phyloP scores from a whole-genome alignment of 2,329 filamentous ascomycete species.

The Cordyceps tenuipes region DNA sequence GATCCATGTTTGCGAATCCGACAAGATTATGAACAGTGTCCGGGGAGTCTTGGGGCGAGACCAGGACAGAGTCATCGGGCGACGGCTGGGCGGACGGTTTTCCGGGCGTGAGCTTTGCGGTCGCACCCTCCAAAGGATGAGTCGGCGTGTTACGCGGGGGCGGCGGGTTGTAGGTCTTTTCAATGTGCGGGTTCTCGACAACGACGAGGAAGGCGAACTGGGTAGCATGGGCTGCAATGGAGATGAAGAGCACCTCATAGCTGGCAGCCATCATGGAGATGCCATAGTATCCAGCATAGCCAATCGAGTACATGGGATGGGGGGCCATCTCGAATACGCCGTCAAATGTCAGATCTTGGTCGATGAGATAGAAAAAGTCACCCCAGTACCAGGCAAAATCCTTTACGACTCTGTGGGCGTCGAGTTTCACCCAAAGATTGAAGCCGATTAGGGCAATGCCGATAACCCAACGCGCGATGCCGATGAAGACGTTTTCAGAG shows the following conservation, averaged over 20 bases:
- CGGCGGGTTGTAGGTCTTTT: constrained; percentile 92
- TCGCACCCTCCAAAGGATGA: constrained; percentile 23
- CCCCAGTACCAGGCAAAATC: constrained; percentile 99
- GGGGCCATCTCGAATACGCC: constrained; percentile 98
- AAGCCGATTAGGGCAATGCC: constrained; percentile 78
- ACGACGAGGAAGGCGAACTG: constrained; percentile 88
- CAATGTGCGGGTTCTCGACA: constrained; percentile 96
- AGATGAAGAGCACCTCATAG: constrained; percentile 96
- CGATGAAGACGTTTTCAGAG: constrained; percentile 62
- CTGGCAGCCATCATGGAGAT: constrained; percentile 97
- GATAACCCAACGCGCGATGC: constrained; percentile 64
- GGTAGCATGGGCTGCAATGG: constrained; percentile 84
- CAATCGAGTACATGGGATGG: constrained; percentile 97
- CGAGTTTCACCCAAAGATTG: constrained; percentile 97
- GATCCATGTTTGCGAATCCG: constrained; percentile 74
- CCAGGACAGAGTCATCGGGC: constrained; percentile 19
- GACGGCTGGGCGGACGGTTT: constrained; percentile 13
- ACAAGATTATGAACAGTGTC: constrained; percentile 73
- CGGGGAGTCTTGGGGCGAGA: constrained; percentile 35
- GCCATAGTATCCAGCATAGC: constrained; percentile 95
- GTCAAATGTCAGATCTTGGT: constrained; percentile 95
- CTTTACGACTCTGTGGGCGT: constrained; percentile 95
- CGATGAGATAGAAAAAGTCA: constrained; percentile 97
- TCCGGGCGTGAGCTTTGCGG: constrained; percentile 21
- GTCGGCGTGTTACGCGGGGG: constrained; percentile 55